A percentile compares a stretch with the other conserved stretches of the same genome.
Evolutionary conservation across 2,329 filamentous ascomycete species (phyloP).

Genomic region (Stachybotrys chartarum): DNA sequence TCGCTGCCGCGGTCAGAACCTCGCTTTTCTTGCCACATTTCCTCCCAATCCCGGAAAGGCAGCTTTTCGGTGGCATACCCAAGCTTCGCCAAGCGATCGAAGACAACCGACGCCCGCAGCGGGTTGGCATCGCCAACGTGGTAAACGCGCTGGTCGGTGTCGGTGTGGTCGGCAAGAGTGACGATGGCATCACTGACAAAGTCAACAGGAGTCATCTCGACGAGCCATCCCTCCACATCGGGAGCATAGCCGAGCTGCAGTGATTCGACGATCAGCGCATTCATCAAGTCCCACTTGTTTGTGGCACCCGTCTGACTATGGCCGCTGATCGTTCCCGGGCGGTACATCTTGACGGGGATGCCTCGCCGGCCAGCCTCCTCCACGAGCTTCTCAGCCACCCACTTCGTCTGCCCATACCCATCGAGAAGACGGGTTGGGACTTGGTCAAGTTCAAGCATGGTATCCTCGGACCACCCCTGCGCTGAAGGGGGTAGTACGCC

Average conservation of each 20-base stretch:
- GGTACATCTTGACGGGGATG: constrained; percentile 63
- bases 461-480: constrained; percentile 64
- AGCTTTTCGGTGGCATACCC: constrained; percentile 64
- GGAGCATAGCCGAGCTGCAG: constrained; percentile 65
- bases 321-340: constrained; percentile 71
- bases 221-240: constrained; percentile 65
- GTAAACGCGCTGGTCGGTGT: constrained; percentile 58
- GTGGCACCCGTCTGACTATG: constrained; percentile 69
- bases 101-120: constrained; percentile 58
- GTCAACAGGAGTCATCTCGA: constrained; percentile 80
- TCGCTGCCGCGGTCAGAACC: constrained; percentile 58
- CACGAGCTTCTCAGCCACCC: constrained; percentile 72
- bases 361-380: constrained; percentile 62
- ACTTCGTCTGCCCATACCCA: constrained; percentile 75
- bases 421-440: constrained; percentile 63
- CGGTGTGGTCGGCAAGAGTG: constrained; percentile 57
- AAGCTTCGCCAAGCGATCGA: constrained; percentile 55
- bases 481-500: constrained; percentile 67
- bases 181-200: constrained; percentile 71
- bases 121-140: constrained; percentile 70
- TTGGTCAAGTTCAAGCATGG: constrained; percentile 58
- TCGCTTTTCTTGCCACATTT: constrained; percentile 64
- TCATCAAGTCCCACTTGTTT: constrained; percentile 72
- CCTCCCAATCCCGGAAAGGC: constrained; percentile 67
- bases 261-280: constrained; percentile 70